Evolutionary conservation across 2,329 filamentous ascomycete species (phyloP), one percentile per base, ranked within the genome.

Genomic region (Trichoderma pleuroti): DNA sequence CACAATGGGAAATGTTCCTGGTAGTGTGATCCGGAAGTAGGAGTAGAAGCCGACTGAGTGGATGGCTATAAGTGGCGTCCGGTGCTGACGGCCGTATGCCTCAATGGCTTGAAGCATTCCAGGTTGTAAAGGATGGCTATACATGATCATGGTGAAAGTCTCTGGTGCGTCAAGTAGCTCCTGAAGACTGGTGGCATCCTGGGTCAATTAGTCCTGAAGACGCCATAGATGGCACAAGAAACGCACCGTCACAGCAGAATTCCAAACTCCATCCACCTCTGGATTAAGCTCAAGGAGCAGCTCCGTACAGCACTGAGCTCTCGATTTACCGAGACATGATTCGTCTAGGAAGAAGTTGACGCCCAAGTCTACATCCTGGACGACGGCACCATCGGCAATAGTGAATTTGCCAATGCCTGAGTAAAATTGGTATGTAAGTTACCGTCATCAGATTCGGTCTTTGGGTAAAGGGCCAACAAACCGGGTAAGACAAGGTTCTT

Each of bases 321-420:
- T 90, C 30, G 90, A 90, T 76, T 90, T 90, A 67, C 94, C 94
- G 46, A 97, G 79, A 74, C 90, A 91, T 62, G 86, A 84, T 75
- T 96, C 90, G 72, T 97, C 93, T 0, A 99, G 85, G 77, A 99
- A 99, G 86, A 99, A 99, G 82, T 99, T 99, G 73, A 98, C 91
- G 5, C 97, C 96, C 52, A 99, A 84, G 77, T 99, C 96, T 54
- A 90, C 86, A 75, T 97, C 91, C 1, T 84, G 85, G n/a, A 99
- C 94, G 3, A 86, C 80, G 1, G 90, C 88, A 8, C 92, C 90
- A 77, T 99, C 96, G 66, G 92, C 91, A 72, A 99, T 97, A 0
- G 93, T 97, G 80, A 98, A 99, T 30, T 90, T 88, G 10, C 96
- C 97, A 76, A 98, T 92, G 4, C 94, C 91, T 91, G 60, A 11